phyloP scores from a whole-genome alignment of 305 asterid genomes.

The Solanum hybrid region DNA sequence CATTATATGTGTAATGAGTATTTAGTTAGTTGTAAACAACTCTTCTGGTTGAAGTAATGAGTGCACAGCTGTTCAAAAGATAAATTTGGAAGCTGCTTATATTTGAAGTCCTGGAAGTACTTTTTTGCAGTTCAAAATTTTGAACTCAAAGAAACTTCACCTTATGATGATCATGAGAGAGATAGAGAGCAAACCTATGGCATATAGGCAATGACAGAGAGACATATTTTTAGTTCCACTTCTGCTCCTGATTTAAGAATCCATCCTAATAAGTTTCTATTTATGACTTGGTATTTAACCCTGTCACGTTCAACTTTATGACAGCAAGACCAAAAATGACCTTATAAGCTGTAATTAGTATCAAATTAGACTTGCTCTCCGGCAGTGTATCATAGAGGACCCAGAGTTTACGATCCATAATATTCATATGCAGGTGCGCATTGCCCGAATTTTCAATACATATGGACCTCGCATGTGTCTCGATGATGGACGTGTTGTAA shows the following conservation, averaged over 20 bases:
- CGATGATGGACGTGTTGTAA: slow-evolving; percentile 98
- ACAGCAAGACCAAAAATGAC: background rate
- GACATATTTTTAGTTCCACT: background rate
- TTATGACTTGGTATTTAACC: background rate
- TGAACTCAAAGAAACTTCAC: background rate
- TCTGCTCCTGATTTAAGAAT: background rate
- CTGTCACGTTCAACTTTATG: background rate
- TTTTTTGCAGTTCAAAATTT: background rate
- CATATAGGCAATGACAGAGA: background rate
- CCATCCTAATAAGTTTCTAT: background rate
- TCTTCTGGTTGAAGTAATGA: background rate
- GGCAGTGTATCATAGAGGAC: background rate
- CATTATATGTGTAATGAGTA: background rate
- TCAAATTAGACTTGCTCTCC: background rate
- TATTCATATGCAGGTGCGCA: slow-evolving; percentile 53
- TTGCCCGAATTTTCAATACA: slow-evolving; percentile 91
- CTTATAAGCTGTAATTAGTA: background rate
- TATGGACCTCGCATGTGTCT: slow-evolving; percentile 98
- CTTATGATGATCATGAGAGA: background rate
- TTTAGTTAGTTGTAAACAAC: background rate
- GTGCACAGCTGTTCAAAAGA: background rate
- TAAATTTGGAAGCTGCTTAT: background rate
- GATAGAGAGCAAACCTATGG: background rate
- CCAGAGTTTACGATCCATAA: background rate
- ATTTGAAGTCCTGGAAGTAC: background rate